These are phyloP conservation scores for Balansia obtecta DNA, from an alignment of 2,329 filamentous ascomycete species.

Conservation along the genomic window DNA sequence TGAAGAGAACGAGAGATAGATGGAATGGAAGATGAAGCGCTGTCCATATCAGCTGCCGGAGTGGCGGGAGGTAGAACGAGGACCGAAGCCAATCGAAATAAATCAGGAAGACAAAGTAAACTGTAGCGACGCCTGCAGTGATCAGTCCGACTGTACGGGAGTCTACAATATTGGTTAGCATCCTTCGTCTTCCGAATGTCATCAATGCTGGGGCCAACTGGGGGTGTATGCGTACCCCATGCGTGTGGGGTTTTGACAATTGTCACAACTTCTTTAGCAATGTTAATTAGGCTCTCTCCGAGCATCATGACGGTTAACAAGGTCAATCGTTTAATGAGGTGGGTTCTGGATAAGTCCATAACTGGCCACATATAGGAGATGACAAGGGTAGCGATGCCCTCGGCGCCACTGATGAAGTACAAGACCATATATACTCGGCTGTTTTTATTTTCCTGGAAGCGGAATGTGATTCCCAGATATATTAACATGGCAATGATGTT, in stretches of 20 bases:
- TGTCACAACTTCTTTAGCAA: constrained; percentile 38
- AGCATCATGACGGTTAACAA: constrained; percentile 54
- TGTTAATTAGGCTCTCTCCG: constrained; percentile 52
- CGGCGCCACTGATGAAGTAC: constrained; percentile 42
- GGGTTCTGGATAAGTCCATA: constrained; percentile 48
- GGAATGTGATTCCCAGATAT: constrained; percentile 30
- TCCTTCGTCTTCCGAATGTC: neutral
- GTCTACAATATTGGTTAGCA: constrained; percentile 13
- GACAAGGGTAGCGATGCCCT: constrained; percentile 37
- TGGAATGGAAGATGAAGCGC: constrained; percentile 51
- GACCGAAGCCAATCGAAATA: constrained; percentile 54
- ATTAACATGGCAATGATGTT: constrained; percentile 23
- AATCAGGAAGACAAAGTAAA: constrained; percentile 33
- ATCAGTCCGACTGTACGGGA: constrained; percentile 27
- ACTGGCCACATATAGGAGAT: constrained; percentile 42
- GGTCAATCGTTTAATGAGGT: constrained; percentile 50
- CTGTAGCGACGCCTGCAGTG: constrained; percentile 24
- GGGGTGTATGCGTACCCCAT: constrained; percentile 23
- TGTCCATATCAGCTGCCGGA: constrained; percentile 48
- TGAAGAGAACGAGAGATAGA: constrained; percentile 48
- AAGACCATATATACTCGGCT: constrained; percentile 28
- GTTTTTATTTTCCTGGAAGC: constrained; percentile 19
- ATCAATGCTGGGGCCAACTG: neutral
- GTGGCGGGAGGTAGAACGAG: constrained; percentile 37
- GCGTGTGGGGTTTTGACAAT: constrained; percentile 28